Conservation (phyloP, 495 filamentous ascomycete species). For the Xylaria nigripes region DNA sequence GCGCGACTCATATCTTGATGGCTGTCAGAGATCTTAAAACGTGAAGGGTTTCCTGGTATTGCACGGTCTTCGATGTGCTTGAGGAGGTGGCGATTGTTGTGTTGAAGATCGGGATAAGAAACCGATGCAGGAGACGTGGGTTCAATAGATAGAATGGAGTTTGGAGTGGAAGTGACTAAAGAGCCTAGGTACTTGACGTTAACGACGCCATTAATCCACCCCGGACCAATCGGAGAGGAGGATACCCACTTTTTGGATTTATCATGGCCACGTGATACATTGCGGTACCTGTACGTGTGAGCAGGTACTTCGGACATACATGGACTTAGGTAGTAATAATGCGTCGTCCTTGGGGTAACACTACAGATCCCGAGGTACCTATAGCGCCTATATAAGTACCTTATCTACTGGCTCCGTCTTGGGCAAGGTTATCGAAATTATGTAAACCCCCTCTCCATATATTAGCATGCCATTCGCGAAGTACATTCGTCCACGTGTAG, state of each 20-base stretch:
- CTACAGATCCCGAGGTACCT: no score
- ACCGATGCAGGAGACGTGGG: slow-evolving; percentile 13
- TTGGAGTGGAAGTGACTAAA: slow-evolving; percentile 9
- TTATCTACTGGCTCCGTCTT: no score
- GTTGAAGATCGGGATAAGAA: slow-evolving; percentile 13
- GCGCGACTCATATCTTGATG: slow-evolving; percentile 58
- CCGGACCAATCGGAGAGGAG: not conserved
- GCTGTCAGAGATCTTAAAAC: slow-evolving; percentile 1
- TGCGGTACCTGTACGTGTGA: not conserved
- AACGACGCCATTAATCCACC: not conserved
- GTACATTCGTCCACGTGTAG: not conserved
- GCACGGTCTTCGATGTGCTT: slow-evolving; percentile 7
- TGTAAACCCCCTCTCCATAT: not conserved
- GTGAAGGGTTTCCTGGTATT: slow-evolving; percentile 1
- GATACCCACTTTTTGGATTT: not conserved
- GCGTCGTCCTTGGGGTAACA: no score
- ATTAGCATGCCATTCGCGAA: not conserved
- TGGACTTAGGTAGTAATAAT: no score
- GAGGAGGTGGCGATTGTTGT: not conserved
- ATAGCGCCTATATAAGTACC: not conserved
- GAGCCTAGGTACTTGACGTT: not conserved
- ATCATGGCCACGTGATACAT: not conserved
- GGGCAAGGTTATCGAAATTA: not conserved
- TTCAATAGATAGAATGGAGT: not conserved
- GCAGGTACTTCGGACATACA: not conserved